phyloP scores from a whole-genome alignment of 75 land plant genomes.

The Larix kaempferi region DNA sequence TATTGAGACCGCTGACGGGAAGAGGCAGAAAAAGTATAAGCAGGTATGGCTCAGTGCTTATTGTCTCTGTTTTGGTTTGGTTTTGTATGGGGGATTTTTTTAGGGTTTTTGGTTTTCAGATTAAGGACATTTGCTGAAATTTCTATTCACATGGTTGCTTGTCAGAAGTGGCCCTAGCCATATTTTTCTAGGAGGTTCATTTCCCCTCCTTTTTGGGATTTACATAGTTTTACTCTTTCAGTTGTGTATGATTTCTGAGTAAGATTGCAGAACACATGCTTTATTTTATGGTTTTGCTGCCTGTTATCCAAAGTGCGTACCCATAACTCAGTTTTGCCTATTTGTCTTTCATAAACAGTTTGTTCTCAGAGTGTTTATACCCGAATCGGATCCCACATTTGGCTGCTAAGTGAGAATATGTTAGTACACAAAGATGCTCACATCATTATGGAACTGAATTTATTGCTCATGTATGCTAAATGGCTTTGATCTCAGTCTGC shows the following conservation, averaged over 20 bases:
- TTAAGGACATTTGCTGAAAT: background rate
- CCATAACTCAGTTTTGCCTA: too few relatives aligned
- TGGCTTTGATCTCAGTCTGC: too few relatives aligned
- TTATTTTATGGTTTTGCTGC: background rate
- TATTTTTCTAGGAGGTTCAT: background rate
- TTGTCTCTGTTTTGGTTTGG: background rate
- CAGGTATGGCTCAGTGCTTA: constrained; percentile 55
- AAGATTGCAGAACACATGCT: background rate
- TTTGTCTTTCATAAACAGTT: too few relatives aligned
- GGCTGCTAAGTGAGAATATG: too few relatives aligned
- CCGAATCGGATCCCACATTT: too few relatives aligned
- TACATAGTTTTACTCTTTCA: background rate
- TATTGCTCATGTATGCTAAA: too few relatives aligned
- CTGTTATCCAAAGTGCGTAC: background rate
- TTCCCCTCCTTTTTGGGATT: background rate
- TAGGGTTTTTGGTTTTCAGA: background rate
- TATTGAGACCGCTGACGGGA: constrained; percentile 97
- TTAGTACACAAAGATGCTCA: too few relatives aligned
- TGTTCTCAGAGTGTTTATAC: too few relatives aligned
- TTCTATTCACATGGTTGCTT: too few relatives aligned
- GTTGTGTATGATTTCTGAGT: background rate
- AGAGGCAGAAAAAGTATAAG: constrained; percentile 76
- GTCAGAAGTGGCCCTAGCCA: too few relatives aligned
- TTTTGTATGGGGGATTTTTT: background rate
- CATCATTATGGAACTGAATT: too few relatives aligned